Evolutionary conservation across 2,329 filamentous ascomycete species (phyloP), one percentile per base, ranked within the genome.

Genomic region (Chrysoporthe austroafricana): DNA sequence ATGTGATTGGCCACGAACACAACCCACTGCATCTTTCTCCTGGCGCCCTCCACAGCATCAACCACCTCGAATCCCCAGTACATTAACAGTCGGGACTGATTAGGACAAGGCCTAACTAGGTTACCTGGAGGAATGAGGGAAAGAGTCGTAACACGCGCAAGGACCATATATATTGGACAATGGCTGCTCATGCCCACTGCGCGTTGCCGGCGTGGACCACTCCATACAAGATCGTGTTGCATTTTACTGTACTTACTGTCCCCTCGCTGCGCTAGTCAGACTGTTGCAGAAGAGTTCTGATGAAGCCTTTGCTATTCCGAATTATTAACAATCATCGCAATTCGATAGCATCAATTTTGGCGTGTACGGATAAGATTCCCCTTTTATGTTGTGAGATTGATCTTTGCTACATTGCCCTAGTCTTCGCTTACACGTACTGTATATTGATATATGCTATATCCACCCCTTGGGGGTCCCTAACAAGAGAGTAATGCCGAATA

Each of bases 271-370:
- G 3, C n/a, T 50, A 13, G 7, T 21, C 14, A 13, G n/a, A 39
- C 9, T 39, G 36, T 39, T 9, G 36, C 36, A 6, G 6, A 39
- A 6, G 36, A 39, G 6, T 39, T 39, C 36, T 39, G 36, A 9
- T 9, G 36, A 39, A 39, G 9, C 36, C 36, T 26, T 26, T 39
- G 36, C 36, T 7, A 39, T 39, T 39, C 36, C 36, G 9, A 7
- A 39, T 39, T 9, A 39, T 39, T 9, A 39, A 39, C 36, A 7
- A 7, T 9, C 72, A 75, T 74, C 8, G 73, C 72, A 9, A 39
- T 26, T 26, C 26, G 26, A 26, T 26, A 26, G 26, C 26, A 26
- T 26, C 26, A 26, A 26, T 26, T 26, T 26, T 26, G 26, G 26
- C 26, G 26, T 26, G 26, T 26, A 26, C 26, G 26, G 26, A 26